Evolutionary conservation across 495 filamentous ascomycete genomes (phyloP).

Genomic region (Neurospora cerealis): DNA sequence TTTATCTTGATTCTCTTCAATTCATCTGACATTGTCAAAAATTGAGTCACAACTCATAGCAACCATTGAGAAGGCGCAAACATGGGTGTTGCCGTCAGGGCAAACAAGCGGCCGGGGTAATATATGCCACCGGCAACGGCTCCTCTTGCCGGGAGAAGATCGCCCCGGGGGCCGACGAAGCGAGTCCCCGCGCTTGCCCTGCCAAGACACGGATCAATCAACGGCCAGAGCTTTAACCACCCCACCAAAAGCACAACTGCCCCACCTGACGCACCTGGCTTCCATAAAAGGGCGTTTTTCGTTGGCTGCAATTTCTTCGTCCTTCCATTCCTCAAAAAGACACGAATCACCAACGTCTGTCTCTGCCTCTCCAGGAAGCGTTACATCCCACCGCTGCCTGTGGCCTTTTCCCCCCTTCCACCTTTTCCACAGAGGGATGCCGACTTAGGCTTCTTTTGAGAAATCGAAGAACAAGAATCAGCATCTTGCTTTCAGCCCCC

Average conservation of each 20-base stretch:
- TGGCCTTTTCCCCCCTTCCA: conserved; percentile 3
- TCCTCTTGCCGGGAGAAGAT: neutral
- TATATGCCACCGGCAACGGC: neutral
- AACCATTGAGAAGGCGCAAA: neutral
- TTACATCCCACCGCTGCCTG: conserved; percentile 3
- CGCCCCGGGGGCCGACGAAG: neutral
- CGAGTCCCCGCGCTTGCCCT: neutral
- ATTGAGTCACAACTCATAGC: neutral
- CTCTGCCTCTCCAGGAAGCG: conserved; percentile 6
- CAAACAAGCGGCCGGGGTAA: neutral
- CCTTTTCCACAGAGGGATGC: conserved; percentile 6
- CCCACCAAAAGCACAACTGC: neutral
- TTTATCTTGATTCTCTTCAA: neutral
- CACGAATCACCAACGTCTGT: conserved; percentile 22
- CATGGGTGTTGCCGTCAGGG: neutral
- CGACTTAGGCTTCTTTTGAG: conserved; percentile 16
- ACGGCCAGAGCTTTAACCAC: neutral
- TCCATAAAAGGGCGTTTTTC: neutral
- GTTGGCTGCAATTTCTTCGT: conserved; percentile 11
- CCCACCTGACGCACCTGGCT: neutral
- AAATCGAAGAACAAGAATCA: conserved; percentile 7
- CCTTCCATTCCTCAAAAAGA: conserved; percentile 20
- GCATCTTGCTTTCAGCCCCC: neutral
- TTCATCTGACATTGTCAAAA: neutral
- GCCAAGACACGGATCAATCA: neutral